Evolutionary conservation across 2,329 filamentous ascomycete genomes (phyloP), one percentile per base, ranked within the genome.

Genomic region (Sphaceloma murrayae): DNA sequence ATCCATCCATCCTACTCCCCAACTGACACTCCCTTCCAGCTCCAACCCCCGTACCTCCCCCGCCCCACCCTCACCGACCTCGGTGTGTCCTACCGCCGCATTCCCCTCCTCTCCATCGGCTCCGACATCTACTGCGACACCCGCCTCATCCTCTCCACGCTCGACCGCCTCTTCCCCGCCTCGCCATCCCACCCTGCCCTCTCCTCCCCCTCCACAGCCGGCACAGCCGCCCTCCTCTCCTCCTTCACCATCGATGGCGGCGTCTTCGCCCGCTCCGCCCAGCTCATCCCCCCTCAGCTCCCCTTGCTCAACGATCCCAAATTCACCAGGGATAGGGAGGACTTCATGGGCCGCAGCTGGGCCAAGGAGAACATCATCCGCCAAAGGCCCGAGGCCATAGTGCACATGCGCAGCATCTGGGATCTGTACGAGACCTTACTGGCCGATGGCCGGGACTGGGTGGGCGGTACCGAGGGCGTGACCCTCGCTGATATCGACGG

Each of bases 51-150:
- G 2, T 69, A 73, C 24, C 66, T 85, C 56, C 82, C 82, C 5
- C 76, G 81, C 18, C 78, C 79, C 1, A 78, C 83, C 56, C 56
- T 85, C 10, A 60, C 65, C 13, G 63, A 66, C 1, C 68, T 86
- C 10, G 78, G 77, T 18, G 68, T 85, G 45, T 64, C 67, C 5
- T 80, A 87, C 62, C 73, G 81, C 3, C 78, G 82, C 46, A 84
- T 85, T 46, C 82, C 82, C 1, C 56, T 85, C 40, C 61, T 85
- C 40, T 64, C 75, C 16, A 77, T 85, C 52, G 80, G 78, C 11
- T 67, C 73, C 4, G 75, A 83, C 55, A 64, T 86, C 32, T 85
- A 84, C 63, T 66, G 76, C 48, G 82, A 86, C 65, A 78, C 78
- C 2, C 74, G 78, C 2, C 70, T 85, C 16, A 85, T 85, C 53